Base-by-base conservation (phyloP, 768 basidiomycete species). In the Hortiboletus flavorubellus region DNA sequence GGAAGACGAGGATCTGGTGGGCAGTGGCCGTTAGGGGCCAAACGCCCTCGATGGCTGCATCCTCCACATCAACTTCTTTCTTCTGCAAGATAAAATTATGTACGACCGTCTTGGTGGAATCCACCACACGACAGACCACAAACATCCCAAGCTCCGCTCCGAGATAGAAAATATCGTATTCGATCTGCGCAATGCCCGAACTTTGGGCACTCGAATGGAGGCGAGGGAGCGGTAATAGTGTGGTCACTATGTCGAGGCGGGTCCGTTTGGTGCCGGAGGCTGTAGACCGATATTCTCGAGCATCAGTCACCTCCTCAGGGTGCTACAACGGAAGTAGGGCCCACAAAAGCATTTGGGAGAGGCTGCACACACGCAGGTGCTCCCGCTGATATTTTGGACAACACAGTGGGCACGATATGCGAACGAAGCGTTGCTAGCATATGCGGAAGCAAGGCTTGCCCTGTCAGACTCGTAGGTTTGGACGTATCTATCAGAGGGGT, bases 1-100 rank as follows among this genome's bases (percentile, higher is more conserved):
- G 54, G 46, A 72, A 71, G 47, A 72, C 60, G 33, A 69, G 63
- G 47, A 71, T 69, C 59, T 71, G 68, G 50, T 71, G 70, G 16
- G 59, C 70, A 18, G 49, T 49, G 45, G 68, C 68, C 23, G 61
- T 66, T 1, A 71, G 50, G 14, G 68, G 64, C 70, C 72, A 73
- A 29, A 70, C 59, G 18, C 57, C 70, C 53, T 62, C 64, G 12
- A 48, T 58, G n/a, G 12, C 52, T 38, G 61, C 68, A 48, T 70
- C 72, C 48, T 72, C 72, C 18, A 40, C 48, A 35, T 67, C 66
- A 23, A 41, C 64, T 40, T 68, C 70, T 53, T 70, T 73, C 41
- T 51, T 55, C 51, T 62, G 70, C 46, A 73, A 26, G 35, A 71
- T 45, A 48, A 73, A 68, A 53, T 60, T 70, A 39, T 73, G 70